Evolutionary conservation across 768 basidiomycete genomes (phyloP), one percentile per base, ranked within the genome.

Genomic region (Rickenella mellea): DNA sequence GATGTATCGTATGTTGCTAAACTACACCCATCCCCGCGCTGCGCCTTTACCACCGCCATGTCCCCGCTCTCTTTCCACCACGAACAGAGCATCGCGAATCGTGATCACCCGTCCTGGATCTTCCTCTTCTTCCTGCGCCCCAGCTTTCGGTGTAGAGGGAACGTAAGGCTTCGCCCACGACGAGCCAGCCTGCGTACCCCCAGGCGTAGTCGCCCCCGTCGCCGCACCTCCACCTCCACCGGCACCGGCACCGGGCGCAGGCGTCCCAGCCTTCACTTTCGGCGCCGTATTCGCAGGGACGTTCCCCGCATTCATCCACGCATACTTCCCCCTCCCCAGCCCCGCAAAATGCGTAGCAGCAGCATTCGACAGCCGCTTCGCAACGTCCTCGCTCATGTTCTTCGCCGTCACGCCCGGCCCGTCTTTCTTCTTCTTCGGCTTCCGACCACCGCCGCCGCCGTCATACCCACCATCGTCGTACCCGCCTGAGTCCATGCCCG

Each of bases 271-370:
- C 24, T 60, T 61, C 26, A 60, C 45, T 42, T 52, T 58, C 29
- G 62, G 55, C 6, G 65, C 51, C 9, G 68, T 58, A 1, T 21
- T 38, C 6, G 70, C 39, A 0, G 71, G 50, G 1, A 69, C 62
- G 46, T 68, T 74, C 2, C 77, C 73, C 5, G 83, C 74, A 12
- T 66, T 88, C 86, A 92, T 88, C 90, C 90, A 93, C 12, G 84
- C 71, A 52, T 91, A 93, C 60, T 81, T 83, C 17, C 83, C 79
- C 40, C 60, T 60, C 1, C 80, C 77, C 17, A 88, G 56, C 0
- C 90, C 90, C n/a, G 88, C 86, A 5, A 87, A 87, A 56, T 88
- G 87, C 49, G 80, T 83, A 19, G 90, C 90, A 5, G 86, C 84
- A 19, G 83, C 83, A 58, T 94, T 90, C 26, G 83, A 84, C 80